Percentiles rank a stretch among this genome's conserved stretches.
phyloP scores from a whole-genome alignment of 75 land plant species.

The Azolla pinnata region DNA sequence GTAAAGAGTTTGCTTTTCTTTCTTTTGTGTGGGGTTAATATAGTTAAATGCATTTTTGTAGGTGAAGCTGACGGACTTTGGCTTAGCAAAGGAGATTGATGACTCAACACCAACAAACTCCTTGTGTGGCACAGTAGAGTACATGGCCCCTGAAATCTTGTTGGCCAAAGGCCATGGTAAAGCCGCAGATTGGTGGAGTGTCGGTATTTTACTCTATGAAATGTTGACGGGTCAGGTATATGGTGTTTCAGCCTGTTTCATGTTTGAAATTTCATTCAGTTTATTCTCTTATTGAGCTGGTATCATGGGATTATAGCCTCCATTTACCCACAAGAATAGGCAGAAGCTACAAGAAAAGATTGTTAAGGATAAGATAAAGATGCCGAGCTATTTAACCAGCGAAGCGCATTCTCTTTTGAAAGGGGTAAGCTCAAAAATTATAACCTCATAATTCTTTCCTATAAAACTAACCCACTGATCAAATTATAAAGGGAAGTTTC shows the following conservation, averaged over 20 bases:
- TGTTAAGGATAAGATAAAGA: constrained; percentile 78
- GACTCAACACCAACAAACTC: constrained; percentile 80
- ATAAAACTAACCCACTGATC: neutral
- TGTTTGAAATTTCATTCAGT: neutral
- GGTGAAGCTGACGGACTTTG: constrained; percentile 95
- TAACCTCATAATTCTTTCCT: neutral
- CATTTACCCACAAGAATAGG: constrained; percentile 62
- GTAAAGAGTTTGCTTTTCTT: too few species aligned
- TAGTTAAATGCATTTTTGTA: constrained; percentile 11
- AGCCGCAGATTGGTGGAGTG: constrained; percentile 99
- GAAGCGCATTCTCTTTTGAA: constrained; percentile 86
- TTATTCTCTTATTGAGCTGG: constrained; percentile 16
- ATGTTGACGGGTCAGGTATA: constrained; percentile 93
- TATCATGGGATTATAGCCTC: too few species aligned
- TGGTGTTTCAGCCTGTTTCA: neutral
- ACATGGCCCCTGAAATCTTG: constrained; percentile 97
- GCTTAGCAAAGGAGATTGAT: constrained; percentile 85
- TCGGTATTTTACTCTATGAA: constrained; percentile 84
- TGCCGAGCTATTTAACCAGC: constrained; percentile 71
- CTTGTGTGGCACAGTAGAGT: constrained; percentile 87
- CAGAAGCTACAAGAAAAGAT: constrained; percentile 85
- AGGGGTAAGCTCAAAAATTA: constrained; percentile 46
- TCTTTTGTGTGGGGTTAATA: too few species aligned
- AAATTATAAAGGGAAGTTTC: too few species aligned
- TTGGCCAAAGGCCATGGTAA: constrained; percentile 87